These are phyloP conservation scores for Phlebopus sp. DNA, from an alignment of 1,284 basidiomycete species.

Conservation along the genomic window DNA sequence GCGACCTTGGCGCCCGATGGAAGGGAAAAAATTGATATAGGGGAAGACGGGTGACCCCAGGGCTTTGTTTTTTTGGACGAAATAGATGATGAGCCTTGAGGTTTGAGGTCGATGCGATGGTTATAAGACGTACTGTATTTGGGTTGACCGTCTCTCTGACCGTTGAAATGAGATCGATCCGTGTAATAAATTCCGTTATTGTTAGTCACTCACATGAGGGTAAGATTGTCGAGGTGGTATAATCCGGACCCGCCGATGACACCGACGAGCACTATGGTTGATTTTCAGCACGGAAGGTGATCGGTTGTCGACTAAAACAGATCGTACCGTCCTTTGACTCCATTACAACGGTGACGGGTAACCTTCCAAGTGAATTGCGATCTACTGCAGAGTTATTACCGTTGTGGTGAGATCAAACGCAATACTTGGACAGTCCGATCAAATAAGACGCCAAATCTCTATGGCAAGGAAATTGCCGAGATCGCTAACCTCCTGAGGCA, in stretches of 20 bases:
- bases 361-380: too few relatives aligned
- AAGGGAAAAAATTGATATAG: slow-evolving; percentile 84
- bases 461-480: too few relatives aligned
- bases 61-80: slow-evolving; percentile 50
- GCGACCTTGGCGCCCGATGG: slow-evolving; percentile 80
- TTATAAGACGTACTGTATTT: slow-evolving; percentile 52
- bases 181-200: background rate
- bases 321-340: slow-evolving; percentile 22
- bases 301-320: background rate
- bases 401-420: too few relatives aligned
- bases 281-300: background rate
- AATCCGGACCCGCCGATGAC: slow-evolving; percentile 85
- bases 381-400: too few relatives aligned
- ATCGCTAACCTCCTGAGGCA: too few relatives aligned
- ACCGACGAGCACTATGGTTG: slow-evolving; percentile 64
- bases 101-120: background rate
- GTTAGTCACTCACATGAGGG: slow-evolving; percentile 61
- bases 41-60: slow-evolving; percentile 92
- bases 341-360: slow-evolving; percentile 15
- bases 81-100: slow-evolving; percentile 3
- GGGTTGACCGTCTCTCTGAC: slow-evolving; percentile 67
- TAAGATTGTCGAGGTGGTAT: slow-evolving; percentile 89
- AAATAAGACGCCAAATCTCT: too few relatives aligned
- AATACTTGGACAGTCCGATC: too few relatives aligned
- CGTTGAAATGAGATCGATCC: background rate